Base-by-base conservation (phyloP, 768 basidiomycete species). In the Boletus reticuloceps region DNA sequence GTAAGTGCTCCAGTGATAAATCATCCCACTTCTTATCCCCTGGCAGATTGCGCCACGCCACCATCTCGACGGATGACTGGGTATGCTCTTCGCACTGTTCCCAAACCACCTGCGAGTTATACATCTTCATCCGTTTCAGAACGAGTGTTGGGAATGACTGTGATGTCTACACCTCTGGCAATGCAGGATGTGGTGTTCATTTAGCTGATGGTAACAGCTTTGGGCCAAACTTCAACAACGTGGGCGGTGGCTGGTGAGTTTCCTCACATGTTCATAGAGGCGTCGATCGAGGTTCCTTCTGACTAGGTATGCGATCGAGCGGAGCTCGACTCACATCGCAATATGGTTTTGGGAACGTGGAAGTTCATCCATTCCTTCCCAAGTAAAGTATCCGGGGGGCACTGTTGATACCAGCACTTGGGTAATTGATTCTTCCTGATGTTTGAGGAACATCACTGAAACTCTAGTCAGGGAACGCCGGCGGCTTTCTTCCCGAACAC, bases 321-420 rank as follows among this genome's bases (percentile, higher is more conserved):
- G 71, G 25, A 65, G 59, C 16, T 44, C 60, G 8, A 59, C 49
- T n/a, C 67, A 67, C 44, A 69, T 79, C 27, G 67, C 70, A 34
- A 58, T 75, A 34, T 78, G 69, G 63, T 77, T 74, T 55, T 77
- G 78, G 75, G 72, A 71, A 29, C 63, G 78, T 22, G 63, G 68
- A 19, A 68, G 67, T 43, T 17, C 66, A 1, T 59, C 58, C 19
- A 67, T 77, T n/a, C 78, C 78, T 11, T 54, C 56, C 4, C 62
- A 73, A 37, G 69, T 79, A 37, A 56, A n/a, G 43, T 50, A 51
- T 46, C 68, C 64, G 7, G 60, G 62, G 1, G 40, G 44, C 7
- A 62, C 51, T 14, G 58, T 68, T 10, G 31, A 67, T 47, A 59
- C 68, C 22, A 51, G 50, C 34, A 56, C 36, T 20, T 72, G 71